These are phyloP conservation scores for Monosporascus sp. DNA, from an alignment of 2,329 filamentous ascomycete genomes.

Conservation along the genomic window DNA sequence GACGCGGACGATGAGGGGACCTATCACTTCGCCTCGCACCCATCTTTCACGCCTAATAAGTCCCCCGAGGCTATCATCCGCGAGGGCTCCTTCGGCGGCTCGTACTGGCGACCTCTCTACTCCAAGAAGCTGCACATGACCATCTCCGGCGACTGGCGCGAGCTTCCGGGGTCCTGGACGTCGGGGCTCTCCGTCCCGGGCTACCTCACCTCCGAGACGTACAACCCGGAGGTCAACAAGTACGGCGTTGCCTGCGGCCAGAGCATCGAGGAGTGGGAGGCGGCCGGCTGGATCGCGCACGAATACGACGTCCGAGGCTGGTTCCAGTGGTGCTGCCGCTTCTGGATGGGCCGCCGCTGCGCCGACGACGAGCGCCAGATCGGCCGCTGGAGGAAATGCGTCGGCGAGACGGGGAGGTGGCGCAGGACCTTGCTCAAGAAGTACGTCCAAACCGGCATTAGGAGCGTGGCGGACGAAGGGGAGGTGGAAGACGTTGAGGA, in stretches of 20 bases:
- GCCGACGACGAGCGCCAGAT: constrained; percentile 48
- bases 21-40: constrained; percentile 41
- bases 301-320: constrained; percentile 47
- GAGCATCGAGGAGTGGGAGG: constrained; percentile 51
- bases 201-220: constrained; percentile 35
- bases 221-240: constrained; percentile 46
- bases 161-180: constrained; percentile 40
- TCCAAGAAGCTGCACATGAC: constrained; percentile 36
- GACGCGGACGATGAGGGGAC: constrained; percentile 34
- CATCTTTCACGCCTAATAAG: constrained; percentile 46
- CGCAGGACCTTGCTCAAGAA: constrained; percentile 45
- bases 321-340: constrained; percentile 53
- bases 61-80: constrained; percentile 45
- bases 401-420: constrained; percentile 46
- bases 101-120: constrained; percentile 44
- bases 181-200: constrained; percentile 30
- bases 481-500: constrained; percentile 34
- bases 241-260: constrained; percentile 48
- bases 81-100: constrained; percentile 48
- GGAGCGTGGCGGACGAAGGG: constrained; percentile 40
- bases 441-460: constrained; percentile 37
- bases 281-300: constrained; percentile 49
- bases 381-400: constrained; percentile 45
- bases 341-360: constrained; percentile 44
- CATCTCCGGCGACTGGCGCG: constrained; percentile 40